Percentiles rank a stretch among this genome's conserved stretches.
phyloP scores from a whole-genome alignment of 176 grass and related monocot genomes.

The Carex cristatella region DNA sequence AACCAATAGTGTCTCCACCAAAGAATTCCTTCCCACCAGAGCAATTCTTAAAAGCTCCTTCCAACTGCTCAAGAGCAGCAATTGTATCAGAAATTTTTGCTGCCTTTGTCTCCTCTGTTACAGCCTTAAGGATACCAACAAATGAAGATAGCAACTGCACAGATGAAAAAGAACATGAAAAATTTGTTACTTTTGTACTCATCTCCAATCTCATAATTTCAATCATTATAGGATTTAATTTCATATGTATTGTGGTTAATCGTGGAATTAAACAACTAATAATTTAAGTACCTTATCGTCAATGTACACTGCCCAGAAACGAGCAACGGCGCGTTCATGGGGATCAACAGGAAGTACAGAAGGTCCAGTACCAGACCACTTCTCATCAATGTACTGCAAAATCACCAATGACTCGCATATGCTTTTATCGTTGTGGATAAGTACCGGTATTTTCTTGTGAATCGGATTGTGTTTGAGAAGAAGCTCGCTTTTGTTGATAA shows the following conservation, averaged over 20 bases:
- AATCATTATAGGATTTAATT: not conserved
- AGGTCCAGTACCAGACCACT: not conserved
- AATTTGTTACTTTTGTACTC: not conserved
- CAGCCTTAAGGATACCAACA: constrained; percentile 19
- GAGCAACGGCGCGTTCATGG: constrained; percentile 4
- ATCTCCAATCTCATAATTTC: not conserved
- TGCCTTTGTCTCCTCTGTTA: not conserved
- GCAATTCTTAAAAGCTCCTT: constrained; percentile 1
- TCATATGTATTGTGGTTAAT: not conserved
- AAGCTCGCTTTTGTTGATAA: constrained; percentile 19
- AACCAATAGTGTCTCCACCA: constrained; percentile 36
- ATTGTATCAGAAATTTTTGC: not conserved
- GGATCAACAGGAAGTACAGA: constrained; percentile 17
- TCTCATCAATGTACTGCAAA: constrained; percentile 26
- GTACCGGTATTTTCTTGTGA: constrained; percentile 20
- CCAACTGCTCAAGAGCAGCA: not conserved
- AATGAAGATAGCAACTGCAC: constrained; percentile 7
- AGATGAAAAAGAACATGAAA: not conserved
- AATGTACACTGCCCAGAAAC: constrained; percentile 42
- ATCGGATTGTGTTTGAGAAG: constrained; percentile 24
- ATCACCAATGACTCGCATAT: constrained; percentile 21
- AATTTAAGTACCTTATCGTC: constrained; percentile 37
- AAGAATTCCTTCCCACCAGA: constrained; percentile 42
- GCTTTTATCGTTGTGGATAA: constrained; percentile 12
- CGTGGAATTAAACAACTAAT: not conserved